Evolutionary conservation across 1,139 yeast genomes (phyloP).

Genomic region (Sugiyamaella neomexicana): DNA sequence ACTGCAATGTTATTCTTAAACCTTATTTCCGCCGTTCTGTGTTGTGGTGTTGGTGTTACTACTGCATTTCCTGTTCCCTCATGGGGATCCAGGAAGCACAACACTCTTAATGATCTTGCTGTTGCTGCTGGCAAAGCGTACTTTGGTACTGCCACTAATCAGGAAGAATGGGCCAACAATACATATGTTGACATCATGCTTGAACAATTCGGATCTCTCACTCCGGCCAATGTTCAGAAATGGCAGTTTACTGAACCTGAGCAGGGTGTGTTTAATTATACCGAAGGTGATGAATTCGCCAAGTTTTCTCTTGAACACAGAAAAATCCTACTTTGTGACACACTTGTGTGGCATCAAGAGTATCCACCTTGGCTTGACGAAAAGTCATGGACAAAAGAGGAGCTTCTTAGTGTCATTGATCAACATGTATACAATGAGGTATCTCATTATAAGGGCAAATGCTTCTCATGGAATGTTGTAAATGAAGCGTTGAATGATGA

Average conservation of each 20-base stretch:
- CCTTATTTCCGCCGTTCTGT: background rate
- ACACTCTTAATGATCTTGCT: slow-evolving; percentile 3
- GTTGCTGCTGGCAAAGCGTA: slow-evolving; percentile 15
- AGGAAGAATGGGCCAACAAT: slow-evolving; percentile 11
- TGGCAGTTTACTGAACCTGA: slow-evolving; percentile 21
- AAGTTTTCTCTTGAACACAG: slow-evolving; percentile 12
- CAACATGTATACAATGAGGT: slow-evolving; percentile 18
- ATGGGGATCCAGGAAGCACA: background rate
- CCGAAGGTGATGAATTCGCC: slow-evolving; percentile 16
- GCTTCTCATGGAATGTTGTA: slow-evolving; percentile 21
- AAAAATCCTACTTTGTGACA: slow-evolving; percentile 16
- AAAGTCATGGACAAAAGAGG: slow-evolving; percentile 10
- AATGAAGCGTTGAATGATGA: slow-evolving; percentile 22
- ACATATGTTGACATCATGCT: slow-evolving; percentile 15
- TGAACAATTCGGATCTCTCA: slow-evolving; percentile 16
- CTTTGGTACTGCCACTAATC: slow-evolving; percentile 21
- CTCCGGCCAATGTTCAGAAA: slow-evolving; percentile 21
- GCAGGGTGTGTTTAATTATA: slow-evolving; percentile 17
- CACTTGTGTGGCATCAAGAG: slow-evolving; percentile 20
- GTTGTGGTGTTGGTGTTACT: background rate
- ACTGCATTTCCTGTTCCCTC: slow-evolving; percentile 8
- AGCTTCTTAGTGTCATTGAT: slow-evolving; percentile 14
- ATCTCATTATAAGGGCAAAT: slow-evolving; percentile 18
- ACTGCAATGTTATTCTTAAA: background rate
- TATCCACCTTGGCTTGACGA: slow-evolving; percentile 17